A percentile compares a stretch with the other conserved stretches of the same genome.
These are phyloP conservation scores for Leccinum pallidistipes DNA, from an alignment of 1,284 basidiomycete species.

Conservation along the genomic window DNA sequence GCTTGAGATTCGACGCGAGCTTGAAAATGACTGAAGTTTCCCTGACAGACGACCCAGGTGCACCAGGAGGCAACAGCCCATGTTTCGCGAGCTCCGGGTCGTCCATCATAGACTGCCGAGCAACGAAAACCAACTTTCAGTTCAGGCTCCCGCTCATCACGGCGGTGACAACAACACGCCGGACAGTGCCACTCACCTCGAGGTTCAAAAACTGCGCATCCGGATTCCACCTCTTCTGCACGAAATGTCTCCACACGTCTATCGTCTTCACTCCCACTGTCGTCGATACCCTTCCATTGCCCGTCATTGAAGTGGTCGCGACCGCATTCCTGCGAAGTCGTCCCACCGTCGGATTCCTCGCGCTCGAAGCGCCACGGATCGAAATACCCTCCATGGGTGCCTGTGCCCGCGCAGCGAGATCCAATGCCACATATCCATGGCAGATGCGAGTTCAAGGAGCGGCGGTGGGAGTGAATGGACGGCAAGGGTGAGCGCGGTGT, in stretches of 20 bases:
- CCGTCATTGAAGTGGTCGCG: constrained; percentile 28
- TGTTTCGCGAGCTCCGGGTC: constrained; percentile 72
- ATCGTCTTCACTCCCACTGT: constrained; percentile 41
- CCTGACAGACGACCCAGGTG: constrained; percentile 53
- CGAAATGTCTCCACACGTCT: constrained; percentile 69
- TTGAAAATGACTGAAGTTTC: constrained; percentile 86
- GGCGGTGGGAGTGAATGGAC: constrained; percentile 31
- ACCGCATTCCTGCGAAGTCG: constrained; percentile 59
- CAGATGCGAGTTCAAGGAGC: constrained; percentile 29
- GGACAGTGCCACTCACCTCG: constrained; percentile 51
- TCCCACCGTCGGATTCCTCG: constrained; percentile 41
- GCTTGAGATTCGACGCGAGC: constrained; percentile 74
- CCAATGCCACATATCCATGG: constrained; percentile 18
- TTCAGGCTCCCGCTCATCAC: not conserved
- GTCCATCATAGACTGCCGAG: constrained; percentile 52
- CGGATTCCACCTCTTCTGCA: constrained; percentile 67
- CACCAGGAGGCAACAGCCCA: constrained; percentile 66
- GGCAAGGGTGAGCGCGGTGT: constrained; percentile 43
- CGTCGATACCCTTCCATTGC: constrained; percentile 13
- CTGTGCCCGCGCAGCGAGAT: constrained; percentile 38
- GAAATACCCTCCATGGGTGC: constrained; percentile 32
- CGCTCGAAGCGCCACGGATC: constrained; percentile 34
- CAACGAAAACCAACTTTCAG: constrained; percentile 34
- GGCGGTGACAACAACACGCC: not conserved
- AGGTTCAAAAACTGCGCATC: constrained; percentile 75